These are phyloP conservation scores for Magnaporthiopsis incrustans DNA, from an alignment of 2,329 filamentous ascomycete genomes.

Conservation along the genomic window DNA sequence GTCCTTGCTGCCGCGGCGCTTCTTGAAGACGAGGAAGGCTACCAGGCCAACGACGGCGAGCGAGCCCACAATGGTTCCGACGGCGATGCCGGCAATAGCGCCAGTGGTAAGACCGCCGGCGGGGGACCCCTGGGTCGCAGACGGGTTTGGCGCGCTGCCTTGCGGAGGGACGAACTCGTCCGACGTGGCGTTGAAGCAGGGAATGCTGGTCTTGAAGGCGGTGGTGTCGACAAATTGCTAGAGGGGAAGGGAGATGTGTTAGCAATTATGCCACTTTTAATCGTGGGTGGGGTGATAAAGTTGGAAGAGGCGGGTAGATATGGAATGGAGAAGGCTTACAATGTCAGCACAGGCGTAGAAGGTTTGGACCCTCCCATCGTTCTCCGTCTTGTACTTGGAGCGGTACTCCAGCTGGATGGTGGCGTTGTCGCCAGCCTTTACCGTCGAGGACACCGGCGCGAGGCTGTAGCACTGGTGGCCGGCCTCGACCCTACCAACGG, in stretches of 20 bases:
- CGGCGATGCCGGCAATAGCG: conserved; percentile 28
- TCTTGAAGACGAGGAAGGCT: conserved; percentile 20
- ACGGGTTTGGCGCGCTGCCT: conserved; percentile 5
- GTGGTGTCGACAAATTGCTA: conserved; percentile 20
- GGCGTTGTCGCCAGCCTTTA: conserved; percentile 23
- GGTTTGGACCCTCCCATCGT: conserved; percentile 22
- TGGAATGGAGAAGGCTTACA: conserved; percentile 16
- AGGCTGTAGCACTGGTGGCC: conserved; percentile 31
- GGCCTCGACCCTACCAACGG: conserved; percentile 21
- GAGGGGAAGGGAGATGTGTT: neutral
- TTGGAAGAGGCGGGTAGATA: too few species aligned
- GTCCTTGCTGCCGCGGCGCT: neutral
- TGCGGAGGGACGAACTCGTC: conserved; percentile 20
- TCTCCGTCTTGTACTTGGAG: conserved; percentile 20
- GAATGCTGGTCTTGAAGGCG: conserved; percentile 20
- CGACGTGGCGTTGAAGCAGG: conserved; percentile 31
- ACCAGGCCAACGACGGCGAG: conserved; percentile 17
- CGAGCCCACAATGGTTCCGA: conserved; percentile 24
- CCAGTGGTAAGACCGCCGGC: conserved; percentile 22
- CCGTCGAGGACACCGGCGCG: conserved; percentile 16
- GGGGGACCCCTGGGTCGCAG: conserved; percentile 15
- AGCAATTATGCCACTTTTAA: neutral
- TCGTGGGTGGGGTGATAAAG: neutral
- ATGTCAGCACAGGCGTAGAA: conserved; percentile 31
- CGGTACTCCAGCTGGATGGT: conserved; percentile 30